These are phyloP conservation scores for Naegleria lovaniensis DNA, from an alignment of 208 protist genomes.

Conservation along the genomic window DNA sequence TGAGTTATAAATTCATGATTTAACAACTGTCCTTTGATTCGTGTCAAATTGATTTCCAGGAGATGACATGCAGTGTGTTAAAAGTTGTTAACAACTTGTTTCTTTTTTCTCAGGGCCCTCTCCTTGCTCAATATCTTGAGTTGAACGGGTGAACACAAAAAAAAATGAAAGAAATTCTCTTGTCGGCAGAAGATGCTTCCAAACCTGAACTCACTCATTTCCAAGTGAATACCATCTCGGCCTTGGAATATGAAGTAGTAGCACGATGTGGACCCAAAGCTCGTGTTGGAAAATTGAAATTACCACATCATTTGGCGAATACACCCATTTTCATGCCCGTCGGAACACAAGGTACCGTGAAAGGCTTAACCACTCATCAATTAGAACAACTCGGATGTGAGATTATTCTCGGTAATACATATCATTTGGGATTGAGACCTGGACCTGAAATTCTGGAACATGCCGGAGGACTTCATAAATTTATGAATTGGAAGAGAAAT, in stretches of 20 bases:
- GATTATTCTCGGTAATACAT: slow-evolving; percentile 97
- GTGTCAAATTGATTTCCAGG: no score
- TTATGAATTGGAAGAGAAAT: slow-evolving; percentile 87
- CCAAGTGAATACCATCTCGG: background rate
- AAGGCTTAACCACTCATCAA: slow-evolving; percentile 85
- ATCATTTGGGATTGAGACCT: slow-evolving; percentile 90
- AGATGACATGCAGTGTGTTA: no score
- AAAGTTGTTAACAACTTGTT: no score
- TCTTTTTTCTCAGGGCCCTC: no score
- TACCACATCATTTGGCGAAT: slow-evolving; percentile 73
- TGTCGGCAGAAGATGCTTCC: background rate
- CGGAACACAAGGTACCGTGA: slow-evolving; percentile 92
- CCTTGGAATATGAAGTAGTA: slow-evolving; percentile 1
- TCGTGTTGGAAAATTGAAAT: slow-evolving; percentile 66
- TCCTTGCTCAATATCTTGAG: no score
- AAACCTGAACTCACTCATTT: background rate
- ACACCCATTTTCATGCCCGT: slow-evolving; percentile 97
- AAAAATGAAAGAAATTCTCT: background rate
- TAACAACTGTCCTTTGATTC: no score
- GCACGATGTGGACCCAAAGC: slow-evolving; percentile 39
- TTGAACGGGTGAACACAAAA: no score
- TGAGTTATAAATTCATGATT: no score
- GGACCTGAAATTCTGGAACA: slow-evolving; percentile 75
- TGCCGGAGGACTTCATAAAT: slow-evolving; percentile 91
- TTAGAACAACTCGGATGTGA: slow-evolving; percentile 81